Evolutionary conservation across 2,329 filamentous ascomycete genomes (phyloP).

Genomic region (Ophiostoma ulmi): DNA sequence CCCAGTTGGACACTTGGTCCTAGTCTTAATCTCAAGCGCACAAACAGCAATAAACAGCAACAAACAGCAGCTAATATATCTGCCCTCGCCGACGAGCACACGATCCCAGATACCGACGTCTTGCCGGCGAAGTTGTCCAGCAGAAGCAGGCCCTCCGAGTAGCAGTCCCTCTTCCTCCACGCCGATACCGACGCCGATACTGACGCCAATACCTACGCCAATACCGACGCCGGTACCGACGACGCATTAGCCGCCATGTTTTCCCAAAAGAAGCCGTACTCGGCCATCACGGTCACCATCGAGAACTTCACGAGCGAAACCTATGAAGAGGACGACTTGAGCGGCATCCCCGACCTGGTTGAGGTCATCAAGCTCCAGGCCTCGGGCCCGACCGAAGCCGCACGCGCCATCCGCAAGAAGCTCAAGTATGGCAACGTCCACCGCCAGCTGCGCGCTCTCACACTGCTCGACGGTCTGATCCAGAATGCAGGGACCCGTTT

Average conservation of each 20-base stretch:
- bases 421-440: slow-evolving; percentile 97
- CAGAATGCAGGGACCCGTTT: slow-evolving; percentile 89
- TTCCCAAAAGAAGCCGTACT: slow-evolving; percentile 70
- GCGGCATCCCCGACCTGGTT: slow-evolving; percentile 87
- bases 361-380: slow-evolving; percentile 88
- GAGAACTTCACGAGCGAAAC: slow-evolving; percentile 85
- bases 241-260: slow-evolving; percentile 12
- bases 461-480: slow-evolving; percentile 85
- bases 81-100: background rate
- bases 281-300: slow-evolving; percentile 86
- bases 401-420: slow-evolving; percentile 91
- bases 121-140: background rate
- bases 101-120: background rate
- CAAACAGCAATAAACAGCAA: background rate
- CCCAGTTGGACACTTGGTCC: background rate
- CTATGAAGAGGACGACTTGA: slow-evolving; percentile 84
- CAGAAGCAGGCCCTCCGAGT: background rate
- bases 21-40: background rate
- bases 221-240: background rate
- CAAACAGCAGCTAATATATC: background rate
- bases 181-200: background rate
- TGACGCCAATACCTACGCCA: background rate
- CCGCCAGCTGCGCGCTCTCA: slow-evolving; percentile 81
- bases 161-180: background rate
- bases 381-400: slow-evolving; percentile 81